phyloP scores from a whole-genome alignment of 768 basidiomycete genomes.

The Boletus vermiculosoides region DNA sequence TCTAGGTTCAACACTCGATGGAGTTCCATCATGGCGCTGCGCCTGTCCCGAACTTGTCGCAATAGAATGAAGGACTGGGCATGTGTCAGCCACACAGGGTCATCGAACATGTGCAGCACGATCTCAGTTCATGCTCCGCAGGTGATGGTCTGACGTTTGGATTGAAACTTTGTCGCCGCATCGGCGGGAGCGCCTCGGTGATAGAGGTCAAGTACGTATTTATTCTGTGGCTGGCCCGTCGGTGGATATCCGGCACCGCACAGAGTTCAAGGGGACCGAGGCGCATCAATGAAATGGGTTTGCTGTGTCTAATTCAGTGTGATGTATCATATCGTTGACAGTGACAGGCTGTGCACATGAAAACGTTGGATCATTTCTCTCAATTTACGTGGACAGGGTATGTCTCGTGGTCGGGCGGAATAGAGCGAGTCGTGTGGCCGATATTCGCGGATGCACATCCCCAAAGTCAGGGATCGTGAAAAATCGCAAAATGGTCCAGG shows the following conservation, averaged over 20 bases:
- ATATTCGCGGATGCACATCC: neutral
- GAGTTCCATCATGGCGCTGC: no score
- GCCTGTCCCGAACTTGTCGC: neutral
- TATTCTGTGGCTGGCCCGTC: neutral
- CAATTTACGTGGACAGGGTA: neutral
- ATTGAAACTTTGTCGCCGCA: conserved; percentile 5
- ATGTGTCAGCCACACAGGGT: conserved; percentile 12
- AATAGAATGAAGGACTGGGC: neutral
- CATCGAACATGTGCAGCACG: neutral
- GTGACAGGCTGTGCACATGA: conserved; percentile 4
- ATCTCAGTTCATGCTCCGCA: neutral
- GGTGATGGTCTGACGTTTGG: neutral
- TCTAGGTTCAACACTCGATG: neutral
- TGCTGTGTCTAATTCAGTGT: neutral
- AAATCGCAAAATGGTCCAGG: no score
- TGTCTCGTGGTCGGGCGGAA: neutral
- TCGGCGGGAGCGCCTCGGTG: neutral
- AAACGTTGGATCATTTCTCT: neutral
- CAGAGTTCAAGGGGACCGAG: neutral
- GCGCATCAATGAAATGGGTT: neutral
- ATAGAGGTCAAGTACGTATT: conserved; percentile 4
- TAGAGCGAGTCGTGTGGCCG: no score
- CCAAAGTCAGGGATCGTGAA: neutral
- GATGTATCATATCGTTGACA: neutral
- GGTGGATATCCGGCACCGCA: neutral